phyloP scores from a whole-genome alignment of 495 filamentous ascomycete species.

The Aspergillus heteromorphus region DNA sequence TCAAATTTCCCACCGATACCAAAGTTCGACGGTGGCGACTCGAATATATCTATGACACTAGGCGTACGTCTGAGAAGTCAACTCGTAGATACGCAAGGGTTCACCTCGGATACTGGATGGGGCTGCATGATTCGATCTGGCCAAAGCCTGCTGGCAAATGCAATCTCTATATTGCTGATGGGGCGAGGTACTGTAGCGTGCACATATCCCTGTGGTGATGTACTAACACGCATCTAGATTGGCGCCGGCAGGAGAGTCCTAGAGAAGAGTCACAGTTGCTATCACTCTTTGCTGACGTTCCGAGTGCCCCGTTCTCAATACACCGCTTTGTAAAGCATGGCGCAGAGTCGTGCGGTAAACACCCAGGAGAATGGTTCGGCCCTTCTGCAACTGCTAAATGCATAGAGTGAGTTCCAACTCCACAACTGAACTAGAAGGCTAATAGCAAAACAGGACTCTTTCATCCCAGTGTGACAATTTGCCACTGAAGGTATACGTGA shows the following conservation, averaged over 20 bases:
- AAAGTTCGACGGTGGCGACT: conserved; percentile 65
- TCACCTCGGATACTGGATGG: conserved; percentile 94
- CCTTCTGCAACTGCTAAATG: conserved; percentile 96
- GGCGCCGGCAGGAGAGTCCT: conserved; percentile 59
- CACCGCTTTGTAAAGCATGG: conserved; percentile 91
- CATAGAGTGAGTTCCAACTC: conserved; percentile 67
- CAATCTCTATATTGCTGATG: conserved; percentile 62
- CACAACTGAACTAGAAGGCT: conserved; percentile 10
- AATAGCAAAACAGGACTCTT: conserved; percentile 55
- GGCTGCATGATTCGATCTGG: conserved; percentile 99
- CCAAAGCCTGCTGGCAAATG: conserved; percentile 87
- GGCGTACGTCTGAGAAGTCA: conserved; percentile 78
- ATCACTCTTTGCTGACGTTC: conserved; percentile 81
- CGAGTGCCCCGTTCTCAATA: conserved; percentile 85
- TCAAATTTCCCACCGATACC: conserved; percentile 80
- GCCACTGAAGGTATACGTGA: conserved; percentile 76
- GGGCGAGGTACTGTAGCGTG: conserved; percentile 61
- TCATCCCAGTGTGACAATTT: conserved; percentile 52
- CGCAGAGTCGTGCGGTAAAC: conserved; percentile 81
- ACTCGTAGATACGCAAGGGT: conserved; percentile 72
- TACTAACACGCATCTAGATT: conserved; percentile 53
- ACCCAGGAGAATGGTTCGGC: conserved; percentile 98
- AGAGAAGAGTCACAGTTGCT: conserved; percentile 68
- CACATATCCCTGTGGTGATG: neutral
- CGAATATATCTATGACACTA: conserved; percentile 71